Evolutionary conservation across 2,329 filamentous ascomycete genomes (phyloP), one percentile per base, ranked within the genome.

Genomic region (Sporothrix dimorphospora): DNA sequence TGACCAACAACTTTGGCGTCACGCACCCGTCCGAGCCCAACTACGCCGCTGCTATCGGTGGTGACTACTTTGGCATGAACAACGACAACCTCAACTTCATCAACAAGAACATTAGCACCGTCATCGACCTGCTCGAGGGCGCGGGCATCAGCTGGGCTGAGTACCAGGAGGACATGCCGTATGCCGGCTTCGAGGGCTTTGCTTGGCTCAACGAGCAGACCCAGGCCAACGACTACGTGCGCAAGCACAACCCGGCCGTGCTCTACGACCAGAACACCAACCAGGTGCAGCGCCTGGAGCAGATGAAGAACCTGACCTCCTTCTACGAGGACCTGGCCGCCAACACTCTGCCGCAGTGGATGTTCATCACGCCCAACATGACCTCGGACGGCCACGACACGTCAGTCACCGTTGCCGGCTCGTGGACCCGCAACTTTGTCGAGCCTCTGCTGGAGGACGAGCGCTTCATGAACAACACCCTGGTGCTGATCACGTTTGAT

Each of bases 91-190:
- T 93, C 79, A 85, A 85, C 73, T 82, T 84, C 63, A 78, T 89
- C 47, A 85, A 86, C 45, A 76, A 80, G 73, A 92, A 92, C 77
- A 81, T 93, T 57, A 90, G 89, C 9, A 90, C 89, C 11, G 81
- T 93, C 24, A 84, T 89, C n/a, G 90, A 93, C 80, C 83, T 93
- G 68, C 87, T 93, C 24, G 90, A 92, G 74, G 84, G 85, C 75
- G 87, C 86, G 77, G 83, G 84, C 70, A 89, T 93, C 78, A 86
- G 86, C 2, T 93, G 91, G 91, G 90, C 83, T 68, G 84, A 90
- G 75, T 96, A 95, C 82, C 88, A 94, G 80, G 92, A 96, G 79
- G 90, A 93, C 77, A 86, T 91, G 85, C 93, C 93, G 1, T 94
- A 89, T 81, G 85, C 88, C 1, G 93, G 93, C 14, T 95, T 89